Evolutionary conservation across 805 yeast species (phyloP), one percentile per base, ranked within the genome.

Genomic region (Yarrowia divulgata): DNA sequence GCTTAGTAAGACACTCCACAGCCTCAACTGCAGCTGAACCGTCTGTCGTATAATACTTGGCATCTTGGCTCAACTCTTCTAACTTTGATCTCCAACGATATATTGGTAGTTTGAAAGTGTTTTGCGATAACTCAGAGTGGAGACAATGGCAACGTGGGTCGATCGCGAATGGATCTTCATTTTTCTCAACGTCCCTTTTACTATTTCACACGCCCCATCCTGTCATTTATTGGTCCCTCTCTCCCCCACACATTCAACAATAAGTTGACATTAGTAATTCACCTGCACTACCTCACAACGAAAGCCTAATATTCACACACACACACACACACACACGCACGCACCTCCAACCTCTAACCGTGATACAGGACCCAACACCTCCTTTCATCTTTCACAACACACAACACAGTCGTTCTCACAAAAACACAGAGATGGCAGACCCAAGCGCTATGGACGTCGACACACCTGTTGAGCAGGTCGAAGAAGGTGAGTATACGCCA

Each of bases 381-480:
- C 48, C 37, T 40, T 19, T 29, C 48, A 57, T 40, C 48, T 23
- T 23, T 55, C 43, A 37, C 60, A 9, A 18, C 66, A 42, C 66
- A 43, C 40, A 23, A 45, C 52, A 23, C 29, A 23, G 29, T 23
- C 29, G 29, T 23, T 23, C 29, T 10, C 39, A 60, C 50, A 43
- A n/a, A 37, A 18, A n/a, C 23, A 34, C 19, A 9, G 29, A 50
- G 19, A 42, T 43, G 62, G 49, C 52, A 35, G 69, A 54, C 62
- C 49, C 49, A 34, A 66, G 43, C 40, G 69, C 43, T 34, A 66
- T 52, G 60, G 69, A 66, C 23, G 69, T 66, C 52, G 69, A 54
- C 69, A 66, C 40, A 63, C 57, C 57, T 60, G 50, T 60, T 60
- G 57, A 48, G 45, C 68, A 48, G 66, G 52, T 43, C 66, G 66